Percentiles rank a stretch among this genome's conserved stretches.
Evolutionary conservation across 306 rosid genomes (phyloP).

Genomic region (Dicorynia guianensis): DNA sequence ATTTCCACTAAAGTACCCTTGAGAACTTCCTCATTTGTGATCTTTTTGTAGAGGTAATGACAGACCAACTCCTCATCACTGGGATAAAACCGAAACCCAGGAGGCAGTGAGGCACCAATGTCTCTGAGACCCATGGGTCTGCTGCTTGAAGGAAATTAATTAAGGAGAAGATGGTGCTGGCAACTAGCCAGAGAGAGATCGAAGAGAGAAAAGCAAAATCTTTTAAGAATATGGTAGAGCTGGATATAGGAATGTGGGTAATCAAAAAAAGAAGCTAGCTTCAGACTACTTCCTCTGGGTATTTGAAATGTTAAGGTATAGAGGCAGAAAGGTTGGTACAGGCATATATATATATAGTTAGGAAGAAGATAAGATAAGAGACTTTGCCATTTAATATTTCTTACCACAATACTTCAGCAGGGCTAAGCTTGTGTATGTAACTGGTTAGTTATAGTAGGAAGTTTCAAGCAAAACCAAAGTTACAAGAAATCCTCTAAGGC

Average conservation of each 20-base stretch:
- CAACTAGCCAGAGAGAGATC: neutral
- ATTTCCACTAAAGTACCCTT: conserved; percentile 93
- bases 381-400: conserved; percentile 52
- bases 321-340: conserved; percentile 54
- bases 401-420: conserved; percentile 43
- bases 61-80: conserved; percentile 95
- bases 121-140: conserved; percentile 86
- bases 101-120: conserved; percentile 94
- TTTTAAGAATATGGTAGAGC: conserved; percentile 32
- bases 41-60: conserved; percentile 89
- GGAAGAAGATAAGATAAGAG: conserved; percentile 38
- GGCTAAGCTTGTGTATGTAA: conserved; percentile 77
- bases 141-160: neutral
- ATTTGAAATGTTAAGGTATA: conserved; percentile 50
- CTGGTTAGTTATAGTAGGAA: conserved; percentile 76
- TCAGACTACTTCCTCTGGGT: conserved; percentile 38
- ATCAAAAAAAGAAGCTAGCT: conserved; percentile 37
- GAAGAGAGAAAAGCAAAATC: conserved; percentile 28
- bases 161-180: no score
- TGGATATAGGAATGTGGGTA: conserved; percentile 46
- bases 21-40: conserved; percentile 71
- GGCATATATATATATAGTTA: conserved; percentile 27
- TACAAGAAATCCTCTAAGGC: conserved; percentile 68
- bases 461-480: conserved; percentile 79
- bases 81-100: conserved; percentile 94